Conservation (phyloP, 2,329 filamentous ascomycete genomes). For the Ceratocystis eucalypticola region DNA sequence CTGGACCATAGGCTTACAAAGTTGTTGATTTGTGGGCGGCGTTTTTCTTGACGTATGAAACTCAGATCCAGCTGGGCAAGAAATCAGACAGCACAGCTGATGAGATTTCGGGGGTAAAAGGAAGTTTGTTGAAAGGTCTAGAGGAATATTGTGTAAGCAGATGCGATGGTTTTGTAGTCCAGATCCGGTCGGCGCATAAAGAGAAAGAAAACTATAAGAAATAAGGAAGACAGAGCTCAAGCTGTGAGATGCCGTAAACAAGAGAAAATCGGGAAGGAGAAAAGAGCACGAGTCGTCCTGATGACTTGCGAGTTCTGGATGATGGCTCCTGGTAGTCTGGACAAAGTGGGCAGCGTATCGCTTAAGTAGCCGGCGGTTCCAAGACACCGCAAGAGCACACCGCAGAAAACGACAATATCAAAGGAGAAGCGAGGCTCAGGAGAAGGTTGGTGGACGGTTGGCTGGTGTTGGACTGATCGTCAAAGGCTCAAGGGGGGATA, state of each 20-base stretch:
- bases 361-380: not conserved
- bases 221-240: not conserved
- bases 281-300: not conserved
- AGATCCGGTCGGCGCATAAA: not conserved
- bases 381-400: not conserved
- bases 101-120: not conserved
- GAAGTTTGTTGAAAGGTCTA: constrained; percentile 5
- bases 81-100: constrained; percentile 14
- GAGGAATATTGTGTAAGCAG: constrained; percentile 4
- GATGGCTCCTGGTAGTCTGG: not conserved
- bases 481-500: not conserved
- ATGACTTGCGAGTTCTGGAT: not conserved
- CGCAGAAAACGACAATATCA: not conserved
- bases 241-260: not conserved
- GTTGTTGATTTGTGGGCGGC: not conserved
- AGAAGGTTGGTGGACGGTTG: not conserved
- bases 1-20: constrained; percentile 1
- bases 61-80: constrained; percentile 14
- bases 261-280: not conserved
- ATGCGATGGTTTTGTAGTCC: not conserved
- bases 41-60: not conserved
- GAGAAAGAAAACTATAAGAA: not conserved
- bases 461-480: constrained; percentile 3
- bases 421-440: not conserved
- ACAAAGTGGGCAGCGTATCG: not conserved